Evolutionary conservation across 2,329 filamentous ascomycete genomes (phyloP).

Genomic region (Botrytis fragariae): DNA sequence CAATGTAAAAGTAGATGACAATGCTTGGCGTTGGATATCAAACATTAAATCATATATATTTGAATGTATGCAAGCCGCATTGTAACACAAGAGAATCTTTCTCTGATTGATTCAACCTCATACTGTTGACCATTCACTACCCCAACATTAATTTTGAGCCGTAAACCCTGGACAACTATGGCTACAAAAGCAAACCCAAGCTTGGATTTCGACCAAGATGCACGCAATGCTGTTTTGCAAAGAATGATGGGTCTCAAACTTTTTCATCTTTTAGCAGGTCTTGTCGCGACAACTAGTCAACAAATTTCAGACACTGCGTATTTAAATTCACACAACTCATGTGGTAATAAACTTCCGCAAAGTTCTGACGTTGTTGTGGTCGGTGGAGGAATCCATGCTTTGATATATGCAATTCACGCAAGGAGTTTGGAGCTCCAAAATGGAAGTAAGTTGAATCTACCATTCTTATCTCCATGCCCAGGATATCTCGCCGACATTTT

Average conservation of each 20-base stretch:
- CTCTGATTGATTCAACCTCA: background rate
- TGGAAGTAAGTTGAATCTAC: constrained; percentile 4
- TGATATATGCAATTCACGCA: constrained; percentile 34
- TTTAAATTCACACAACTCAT: constrained; percentile 2
- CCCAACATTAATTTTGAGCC: background rate
- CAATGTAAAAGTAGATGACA: background rate
- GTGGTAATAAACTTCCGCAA: constrained; percentile 18
- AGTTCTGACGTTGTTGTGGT: constrained; percentile 31
- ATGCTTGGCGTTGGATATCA: too few relatives aligned
- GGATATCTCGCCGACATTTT: background rate
- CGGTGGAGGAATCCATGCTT: constrained; percentile 31
- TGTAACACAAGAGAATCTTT: too few relatives aligned
- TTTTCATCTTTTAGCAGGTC: background rate
- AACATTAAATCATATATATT: background rate
- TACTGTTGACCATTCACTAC: background rate
- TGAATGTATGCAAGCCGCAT: background rate
- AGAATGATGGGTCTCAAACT: background rate
- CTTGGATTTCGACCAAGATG: background rate
- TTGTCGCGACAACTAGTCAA: background rate
- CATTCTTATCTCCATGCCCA: background rate
- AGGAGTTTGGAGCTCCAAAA: constrained; percentile 23
- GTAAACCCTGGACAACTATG: accelerated
- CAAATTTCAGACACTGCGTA: constrained; percentile 3
- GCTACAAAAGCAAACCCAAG: background rate
- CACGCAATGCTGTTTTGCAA: background rate